Conservation (phyloP, 169 alveolate species). For the Eimeria falciformis region DNA sequence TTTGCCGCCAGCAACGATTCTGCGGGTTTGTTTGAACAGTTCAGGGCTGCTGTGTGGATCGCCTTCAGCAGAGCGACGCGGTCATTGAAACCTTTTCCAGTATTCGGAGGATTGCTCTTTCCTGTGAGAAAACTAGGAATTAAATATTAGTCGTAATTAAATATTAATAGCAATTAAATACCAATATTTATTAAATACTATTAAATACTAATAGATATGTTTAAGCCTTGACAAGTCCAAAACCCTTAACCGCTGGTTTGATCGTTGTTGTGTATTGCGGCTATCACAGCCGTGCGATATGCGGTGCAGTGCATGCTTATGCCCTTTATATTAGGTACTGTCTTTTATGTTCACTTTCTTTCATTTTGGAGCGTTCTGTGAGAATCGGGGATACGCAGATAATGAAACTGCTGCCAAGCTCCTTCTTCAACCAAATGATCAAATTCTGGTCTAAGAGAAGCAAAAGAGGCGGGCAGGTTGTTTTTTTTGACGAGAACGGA, state of each 20-base stretch:
- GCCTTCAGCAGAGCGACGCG: conserved; percentile 16
- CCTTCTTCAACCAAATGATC: conserved; percentile 20
- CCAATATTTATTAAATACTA: too few species aligned
- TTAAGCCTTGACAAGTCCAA: too few species aligned
- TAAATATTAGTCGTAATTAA: too few species aligned
- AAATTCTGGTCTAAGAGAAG: conserved; percentile 1
- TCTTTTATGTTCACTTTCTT: not conserved
- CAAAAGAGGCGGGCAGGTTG: conserved; percentile 27
- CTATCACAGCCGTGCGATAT: too few species aligned
- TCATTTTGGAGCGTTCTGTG: not conserved
- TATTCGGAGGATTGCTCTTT: conserved; percentile 6
- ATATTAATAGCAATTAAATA: too few species aligned
- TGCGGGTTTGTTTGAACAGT: not conserved
- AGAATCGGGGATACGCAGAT: not conserved
- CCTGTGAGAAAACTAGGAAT: conserved; percentile 34
- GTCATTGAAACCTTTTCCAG: conserved; percentile 13
- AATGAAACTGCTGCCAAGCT: conserved; percentile 19
- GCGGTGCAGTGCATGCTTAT: too few species aligned
- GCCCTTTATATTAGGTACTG: too few species aligned
- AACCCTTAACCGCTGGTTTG: too few species aligned
- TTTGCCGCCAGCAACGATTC: not conserved
- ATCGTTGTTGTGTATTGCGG: too few species aligned
- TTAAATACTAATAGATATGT: too few species aligned
- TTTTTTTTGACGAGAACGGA: conserved; percentile 25
- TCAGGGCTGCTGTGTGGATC: conserved; percentile 29